A percentile compares a stretch with the other conserved stretches of the same genome.
Evolutionary conservation across 2,329 filamentous ascomycete species (phyloP).

Genomic region (Aspergillus novofumigatus): DNA sequence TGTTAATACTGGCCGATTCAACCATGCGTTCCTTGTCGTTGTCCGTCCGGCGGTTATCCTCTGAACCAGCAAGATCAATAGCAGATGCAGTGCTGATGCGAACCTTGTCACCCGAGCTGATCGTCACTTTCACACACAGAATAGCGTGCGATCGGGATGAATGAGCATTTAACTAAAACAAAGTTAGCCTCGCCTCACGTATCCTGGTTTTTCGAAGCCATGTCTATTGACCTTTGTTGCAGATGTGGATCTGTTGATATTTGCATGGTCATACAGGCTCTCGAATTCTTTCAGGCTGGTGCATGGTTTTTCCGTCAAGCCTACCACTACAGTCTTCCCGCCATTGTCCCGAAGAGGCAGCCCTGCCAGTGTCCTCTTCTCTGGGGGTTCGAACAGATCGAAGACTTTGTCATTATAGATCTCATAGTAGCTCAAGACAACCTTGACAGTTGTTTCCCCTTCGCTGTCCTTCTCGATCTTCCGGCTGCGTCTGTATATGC

Average conservation of each 20-base stretch:
- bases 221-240: constrained; percentile 63
- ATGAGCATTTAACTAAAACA: constrained; percentile 69
- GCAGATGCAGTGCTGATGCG: constrained; percentile 82
- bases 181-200: constrained; percentile 1
- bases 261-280: constrained; percentile 82
- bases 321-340: constrained; percentile 82
- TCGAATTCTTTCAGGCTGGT: constrained; percentile 87
- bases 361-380: constrained; percentile 78
- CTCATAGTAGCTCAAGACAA: constrained; percentile 86
- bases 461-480: constrained; percentile 78
- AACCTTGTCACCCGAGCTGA: constrained; percentile 64
- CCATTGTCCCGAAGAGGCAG: constrained; percentile 80
- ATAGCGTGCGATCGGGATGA: constrained; percentile 89
- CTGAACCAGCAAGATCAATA: constrained; percentile 91
- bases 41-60: constrained; percentile 90
- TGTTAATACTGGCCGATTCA: constrained; percentile 97
- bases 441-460: constrained; percentile 65
- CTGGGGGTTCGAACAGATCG: constrained; percentile 80
- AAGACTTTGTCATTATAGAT: constrained; percentile 97
- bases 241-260: constrained; percentile 83
- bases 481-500: constrained; percentile 77
- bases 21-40: constrained; percentile 88
- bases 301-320: constrained; percentile 77
- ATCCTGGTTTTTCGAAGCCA: neutral
- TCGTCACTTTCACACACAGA: constrained; percentile 80